phyloP scores from a whole-genome alignment of 2,329 filamentous ascomycete species.

The Neofusicoccum sp. region DNA sequence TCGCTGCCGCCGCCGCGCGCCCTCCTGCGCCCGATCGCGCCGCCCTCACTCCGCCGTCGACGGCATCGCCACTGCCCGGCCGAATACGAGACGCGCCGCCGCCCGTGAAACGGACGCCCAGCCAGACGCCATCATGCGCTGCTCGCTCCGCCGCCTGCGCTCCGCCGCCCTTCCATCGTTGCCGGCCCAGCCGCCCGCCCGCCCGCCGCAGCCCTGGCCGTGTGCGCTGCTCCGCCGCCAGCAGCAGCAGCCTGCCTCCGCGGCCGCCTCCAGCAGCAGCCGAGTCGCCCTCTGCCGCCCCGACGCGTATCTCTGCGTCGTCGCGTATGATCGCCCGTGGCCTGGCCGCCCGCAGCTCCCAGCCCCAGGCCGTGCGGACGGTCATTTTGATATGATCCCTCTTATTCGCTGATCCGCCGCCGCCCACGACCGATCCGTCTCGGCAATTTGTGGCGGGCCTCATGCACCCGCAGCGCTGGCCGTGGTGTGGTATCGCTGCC shows the following conservation, averaged over 20 bases:
- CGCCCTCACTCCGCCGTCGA: not conserved
- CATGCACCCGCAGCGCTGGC: not conserved
- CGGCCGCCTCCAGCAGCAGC: not conserved
- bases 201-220: not conserved
- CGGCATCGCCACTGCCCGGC: too few species aligned
- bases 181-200: slow-evolving; percentile 3
- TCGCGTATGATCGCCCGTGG: not conserved
- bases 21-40: not conserved
- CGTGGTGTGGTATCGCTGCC: not conserved
- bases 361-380: not conserved
- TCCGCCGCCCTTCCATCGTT: slow-evolving; percentile 2
- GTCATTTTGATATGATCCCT: not conserved
- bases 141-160: not conserved
- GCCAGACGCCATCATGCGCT: too few species aligned
- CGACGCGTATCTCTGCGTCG: not conserved
- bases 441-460: not conserved
- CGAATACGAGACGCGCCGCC: not conserved
- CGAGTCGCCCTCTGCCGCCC: not conserved
- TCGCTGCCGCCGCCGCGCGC: not conserved
- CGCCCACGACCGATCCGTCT: not conserved
- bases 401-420: not conserved
- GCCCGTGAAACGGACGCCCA: not conserved
- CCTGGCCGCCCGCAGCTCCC: not conserved
- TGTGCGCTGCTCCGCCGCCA: too few species aligned
- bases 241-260: too few species aligned